These are phyloP conservation scores for Syzygium malaccense DNA, from an alignment of 441 rosid genomes.

Conservation along the genomic window DNA sequence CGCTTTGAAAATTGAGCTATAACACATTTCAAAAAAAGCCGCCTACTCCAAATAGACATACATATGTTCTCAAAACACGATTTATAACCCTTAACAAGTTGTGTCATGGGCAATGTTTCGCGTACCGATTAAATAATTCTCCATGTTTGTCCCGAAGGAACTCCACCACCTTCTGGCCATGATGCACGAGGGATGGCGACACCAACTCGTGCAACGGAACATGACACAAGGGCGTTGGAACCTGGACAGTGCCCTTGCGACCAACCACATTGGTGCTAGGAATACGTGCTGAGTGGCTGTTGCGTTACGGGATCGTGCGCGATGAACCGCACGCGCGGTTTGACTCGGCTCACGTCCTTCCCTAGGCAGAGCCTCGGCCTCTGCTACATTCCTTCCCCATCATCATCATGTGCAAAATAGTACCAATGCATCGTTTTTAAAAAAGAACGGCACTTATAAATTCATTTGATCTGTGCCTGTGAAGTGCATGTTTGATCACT, in stretches of 20 bases:
- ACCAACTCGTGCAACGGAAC: background rate
- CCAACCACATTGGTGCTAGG: background rate
- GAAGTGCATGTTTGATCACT: background rate
- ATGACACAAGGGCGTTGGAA: background rate
- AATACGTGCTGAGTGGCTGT: background rate
- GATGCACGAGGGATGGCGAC: background rate
- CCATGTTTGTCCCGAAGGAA: background rate
- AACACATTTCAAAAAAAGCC: background rate
- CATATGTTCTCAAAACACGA: background rate
- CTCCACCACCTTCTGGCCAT: background rate
- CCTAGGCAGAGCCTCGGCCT: background rate
- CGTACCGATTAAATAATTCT: background rate
- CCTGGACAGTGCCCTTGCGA: background rate
- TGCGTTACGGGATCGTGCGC: constrained; percentile 37
- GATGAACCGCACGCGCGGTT: constrained; percentile 32
- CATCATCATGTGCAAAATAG: background rate
- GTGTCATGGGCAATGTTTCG: background rate
- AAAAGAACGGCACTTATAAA: background rate
- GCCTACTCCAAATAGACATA: background rate
- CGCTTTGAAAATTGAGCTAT: background rate
- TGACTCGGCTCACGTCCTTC: background rate
- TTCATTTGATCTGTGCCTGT: background rate
- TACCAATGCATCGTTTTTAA: background rate
- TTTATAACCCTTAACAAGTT: background rate
- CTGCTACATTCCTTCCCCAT: background rate